A percentile compares a stretch with the other conserved stretches of the same genome.
Conservation (phyloP, 495 filamentous ascomycete species). For the Neurospora tetrasperma region DNA sequence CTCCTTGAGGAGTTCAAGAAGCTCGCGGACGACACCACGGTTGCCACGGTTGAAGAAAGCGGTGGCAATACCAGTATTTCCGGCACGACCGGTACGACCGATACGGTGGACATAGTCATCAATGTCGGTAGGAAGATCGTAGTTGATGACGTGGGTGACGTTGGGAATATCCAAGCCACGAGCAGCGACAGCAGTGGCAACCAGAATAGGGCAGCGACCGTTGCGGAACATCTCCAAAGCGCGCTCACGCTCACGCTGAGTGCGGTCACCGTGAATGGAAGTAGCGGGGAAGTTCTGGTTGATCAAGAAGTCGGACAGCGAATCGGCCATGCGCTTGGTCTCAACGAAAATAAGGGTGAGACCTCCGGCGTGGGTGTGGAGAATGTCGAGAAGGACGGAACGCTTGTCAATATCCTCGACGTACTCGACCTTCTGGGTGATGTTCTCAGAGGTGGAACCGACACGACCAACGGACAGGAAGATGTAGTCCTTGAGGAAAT, state of each 20-base stretch:
- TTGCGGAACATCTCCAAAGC: slow-evolving; percentile 96
- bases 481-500: slow-evolving; percentile 97
- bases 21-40: slow-evolving; percentile 89
- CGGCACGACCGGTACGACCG: slow-evolving; percentile 98
- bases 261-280: slow-evolving; percentile 95
- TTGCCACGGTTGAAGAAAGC: slow-evolving; percentile 99
- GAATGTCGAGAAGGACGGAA: slow-evolving; percentile 90
- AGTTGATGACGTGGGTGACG: slow-evolving; percentile 97
- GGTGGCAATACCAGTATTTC: slow-evolving; percentile 96
- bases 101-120: slow-evolving; percentile 99
- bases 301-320: slow-evolving; percentile 92
- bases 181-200: slow-evolving; percentile 94
- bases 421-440: slow-evolving; percentile 97
- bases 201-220: slow-evolving; percentile 87
- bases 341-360: slow-evolving; percentile 97
- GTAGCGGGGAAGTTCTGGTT: slow-evolving; percentile 98
- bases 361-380: slow-evolving; percentile 86
- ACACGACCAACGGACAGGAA: slow-evolving; percentile 98
- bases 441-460: slow-evolving; percentile 99
- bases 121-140: slow-evolving; percentile 96
- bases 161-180: slow-evolving; percentile 96
- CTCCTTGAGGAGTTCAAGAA: slow-evolving; percentile 93
- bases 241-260: slow-evolving; percentile 96
- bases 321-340: slow-evolving; percentile 99
- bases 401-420: slow-evolving; percentile 97